These are phyloP conservation scores for Fraxinus dipetala DNA, from an alignment of 305 asterid genomes.

Conservation along the genomic window DNA sequence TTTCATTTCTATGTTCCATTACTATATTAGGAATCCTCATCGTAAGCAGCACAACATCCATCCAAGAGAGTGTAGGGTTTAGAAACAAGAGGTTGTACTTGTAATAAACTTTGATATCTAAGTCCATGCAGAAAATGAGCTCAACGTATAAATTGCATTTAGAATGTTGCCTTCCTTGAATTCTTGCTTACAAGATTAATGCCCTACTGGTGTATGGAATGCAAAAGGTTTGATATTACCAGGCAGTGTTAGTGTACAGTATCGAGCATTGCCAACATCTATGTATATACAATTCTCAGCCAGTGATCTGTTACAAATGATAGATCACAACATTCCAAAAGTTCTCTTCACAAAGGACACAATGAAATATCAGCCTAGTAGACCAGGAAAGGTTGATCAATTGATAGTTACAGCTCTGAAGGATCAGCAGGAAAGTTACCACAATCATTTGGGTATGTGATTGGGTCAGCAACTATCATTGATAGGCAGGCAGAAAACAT, in stretches of 20 bases:
- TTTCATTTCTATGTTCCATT: neutral
- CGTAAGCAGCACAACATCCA: neutral
- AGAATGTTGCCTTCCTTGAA: neutral
- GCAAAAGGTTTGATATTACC: neutral
- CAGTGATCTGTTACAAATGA: slow-evolving; percentile 6
- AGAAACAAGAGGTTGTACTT: neutral
- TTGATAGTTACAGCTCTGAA: slow-evolving; percentile 10
- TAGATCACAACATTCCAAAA: neutral
- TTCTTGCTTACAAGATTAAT: neutral
- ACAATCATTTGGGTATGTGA: slow-evolving; percentile 10
- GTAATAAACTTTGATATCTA: neutral
- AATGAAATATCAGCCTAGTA: neutral
- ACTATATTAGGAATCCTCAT: neutral
- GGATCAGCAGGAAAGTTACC: neutral
- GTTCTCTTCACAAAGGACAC: neutral
- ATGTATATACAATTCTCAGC: slow-evolving; percentile 4
- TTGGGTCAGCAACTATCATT: neutral
- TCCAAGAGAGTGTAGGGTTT: neutral
- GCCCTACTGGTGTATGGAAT: neutral
- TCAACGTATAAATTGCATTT: neutral
- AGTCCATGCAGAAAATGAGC: neutral
- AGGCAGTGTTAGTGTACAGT: neutral
- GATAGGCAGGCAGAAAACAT: neutral
- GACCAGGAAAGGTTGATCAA: neutral
- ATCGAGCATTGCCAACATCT: neutral